Percentiles rank a stretch among this genome's conserved stretches.
Conservation (phyloP, 139 green algal species). For the Pedinophyceae sp. region DNA sequence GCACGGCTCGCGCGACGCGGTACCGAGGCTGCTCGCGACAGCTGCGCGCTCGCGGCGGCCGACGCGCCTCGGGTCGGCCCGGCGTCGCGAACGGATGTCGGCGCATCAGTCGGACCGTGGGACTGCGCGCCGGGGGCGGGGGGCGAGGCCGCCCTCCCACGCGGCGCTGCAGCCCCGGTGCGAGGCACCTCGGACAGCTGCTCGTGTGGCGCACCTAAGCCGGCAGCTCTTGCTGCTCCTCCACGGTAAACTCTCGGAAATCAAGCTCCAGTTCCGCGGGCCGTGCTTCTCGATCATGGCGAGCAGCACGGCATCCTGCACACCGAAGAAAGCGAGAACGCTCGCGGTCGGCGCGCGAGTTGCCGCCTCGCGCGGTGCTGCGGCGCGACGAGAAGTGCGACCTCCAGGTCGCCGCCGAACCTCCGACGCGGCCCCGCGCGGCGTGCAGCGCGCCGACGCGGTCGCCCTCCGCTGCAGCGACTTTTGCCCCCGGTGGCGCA, state of each 20-base stretch:
- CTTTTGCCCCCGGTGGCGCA: too few relatives aligned
- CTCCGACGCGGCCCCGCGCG: too few relatives aligned
- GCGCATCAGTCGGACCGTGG: too few relatives aligned
- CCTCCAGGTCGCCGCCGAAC: too few relatives aligned
- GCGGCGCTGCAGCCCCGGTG: background rate
- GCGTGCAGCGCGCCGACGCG: too few relatives aligned
- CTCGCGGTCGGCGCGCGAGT: too few relatives aligned
- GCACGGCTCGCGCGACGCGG: background rate
- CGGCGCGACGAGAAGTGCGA: too few relatives aligned
- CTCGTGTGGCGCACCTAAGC: background rate
- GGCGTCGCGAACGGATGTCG: background rate
- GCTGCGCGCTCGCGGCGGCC: too few relatives aligned
- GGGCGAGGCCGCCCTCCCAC: background rate
- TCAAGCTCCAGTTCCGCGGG: conserved; percentile 16
- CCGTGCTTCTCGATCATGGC: conserved; percentile 14
- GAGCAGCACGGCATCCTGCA: conserved; percentile 13
- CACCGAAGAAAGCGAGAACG: conserved; percentile 31
- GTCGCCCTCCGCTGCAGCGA: too few relatives aligned
- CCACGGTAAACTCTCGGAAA: conserved; percentile 3
- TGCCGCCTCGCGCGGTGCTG: too few relatives aligned
- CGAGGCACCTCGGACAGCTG: background rate
- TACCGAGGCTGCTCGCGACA: background rate
- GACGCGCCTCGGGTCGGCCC: background rate
- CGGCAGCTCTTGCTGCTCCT: conserved; percentile 3
- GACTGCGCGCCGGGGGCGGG: background rate